Base-by-base conservation (phyloP, 2,329 filamentous ascomycete species). In the Fusarium sp. region DNA sequence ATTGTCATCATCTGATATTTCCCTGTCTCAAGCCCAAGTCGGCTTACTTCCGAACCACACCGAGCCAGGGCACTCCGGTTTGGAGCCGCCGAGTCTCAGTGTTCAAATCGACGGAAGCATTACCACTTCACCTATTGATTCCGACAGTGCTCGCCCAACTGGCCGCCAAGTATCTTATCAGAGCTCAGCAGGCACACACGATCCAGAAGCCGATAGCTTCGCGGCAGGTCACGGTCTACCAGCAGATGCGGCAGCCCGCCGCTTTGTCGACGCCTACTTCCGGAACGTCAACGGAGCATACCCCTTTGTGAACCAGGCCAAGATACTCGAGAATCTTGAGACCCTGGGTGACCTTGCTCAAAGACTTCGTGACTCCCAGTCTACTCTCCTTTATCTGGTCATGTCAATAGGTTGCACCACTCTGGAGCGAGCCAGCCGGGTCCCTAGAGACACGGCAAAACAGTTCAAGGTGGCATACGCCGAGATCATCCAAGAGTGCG, bases 391-490 rank as follows among this genome's bases (percentile, higher is more conserved):
- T 4, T 83, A 83, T 65, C 79, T 85, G 7, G 78, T 85, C 72
- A 84, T 85, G 80, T 83, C 84, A 36, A 84, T 85, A 29, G 84
- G 84, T 1, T 83, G 80, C 65, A 84, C 83, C 0, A 85, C 83
- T 0, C 73, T 86, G 18, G 79, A 84, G 68, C 78, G 84, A 2
- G 82, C 81, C 1, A 83, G 82, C 3, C 80, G 84, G 60, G 75
- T 82, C 2, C 78, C 82, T 3, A 69, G 75, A 35, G 79, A 79
- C 16, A 31, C 63, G 77, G 71, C 68, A 2, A 68, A 70, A 9
- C 76, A 69, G 36, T 83, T 83, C 63, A 71, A 81, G 18, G 77
- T 83, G 10, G 78, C 76, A 14, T 84, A 83, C 61, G 73, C 78
- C 16, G 80, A 81, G 36, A 81, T 85, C 50, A 78, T 85, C 5